Evolutionary conservation across 2,329 filamentous ascomycete genomes (phyloP), one percentile per base, ranked within the genome.

Genomic region (Neoascochyta sp.): DNA sequence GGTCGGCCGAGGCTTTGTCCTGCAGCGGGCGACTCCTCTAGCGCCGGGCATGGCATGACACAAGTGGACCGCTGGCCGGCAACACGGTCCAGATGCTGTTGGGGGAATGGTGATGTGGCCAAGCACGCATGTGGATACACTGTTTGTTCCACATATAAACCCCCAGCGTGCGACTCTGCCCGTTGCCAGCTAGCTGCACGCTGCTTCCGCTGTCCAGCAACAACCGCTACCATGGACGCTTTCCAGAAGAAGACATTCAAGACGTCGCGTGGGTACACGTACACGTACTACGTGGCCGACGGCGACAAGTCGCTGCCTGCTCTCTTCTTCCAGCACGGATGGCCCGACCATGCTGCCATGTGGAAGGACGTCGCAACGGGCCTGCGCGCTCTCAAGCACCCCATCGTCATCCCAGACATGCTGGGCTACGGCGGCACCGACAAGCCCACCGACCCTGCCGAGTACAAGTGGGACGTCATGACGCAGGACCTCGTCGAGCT

Each of bases 241-340:
- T 51, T 58, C 31, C 27, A 39, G 12, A 52, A 50, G 23, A 55
- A 57, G 23, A 53, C 48, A 2, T 24, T 57, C 7, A 53, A 45
- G 16, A 51, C 47, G 22, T 48, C 47, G 2, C 39, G 50, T 15
- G 48, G 47, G 9, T 47, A 45, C 29, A 54, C 47, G 7, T 58
- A 58, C 28, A 52, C 45, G 8, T 58, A 57, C 43, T 58, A 54
- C 31, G 39, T 40, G 6, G 32, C 33, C 5, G 26, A 41, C 6
- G 49, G 47, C 20, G 36, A 47, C 28, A 37, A 36, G 4, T 45
- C 50, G 5, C 38, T 45, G 0, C 52, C 53, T 6, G 42, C 51
- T 6, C 41, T 59, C 9, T 26, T 58, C 30, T 44, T 59, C 32
- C 74, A 67, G 11, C 73, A 75, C 51, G 73, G 73, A 34, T 75